Percentiles rank a stretch among this genome's conserved stretches.
These are phyloP conservation scores for Flaveria bidentis DNA, from an alignment of 129 eudicot species.

Conservation along the genomic window DNA sequence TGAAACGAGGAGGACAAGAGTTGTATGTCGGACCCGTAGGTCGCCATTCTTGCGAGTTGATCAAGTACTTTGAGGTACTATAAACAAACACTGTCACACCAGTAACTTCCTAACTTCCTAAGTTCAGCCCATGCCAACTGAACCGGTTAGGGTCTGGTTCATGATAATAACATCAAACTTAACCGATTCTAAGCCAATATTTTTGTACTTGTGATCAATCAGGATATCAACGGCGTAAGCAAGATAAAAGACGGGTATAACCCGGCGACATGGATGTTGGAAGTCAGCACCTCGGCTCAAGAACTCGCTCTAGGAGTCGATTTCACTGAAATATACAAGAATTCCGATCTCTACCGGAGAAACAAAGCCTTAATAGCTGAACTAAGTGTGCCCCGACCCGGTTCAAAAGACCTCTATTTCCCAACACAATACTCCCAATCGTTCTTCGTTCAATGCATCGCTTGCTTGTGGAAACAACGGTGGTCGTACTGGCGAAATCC, in stretches of 20 bases:
- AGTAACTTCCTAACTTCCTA: too few species aligned
- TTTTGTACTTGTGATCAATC: background rate
- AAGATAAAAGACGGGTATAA: slow-evolving; percentile 66
- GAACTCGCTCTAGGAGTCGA: slow-evolving; percentile 52
- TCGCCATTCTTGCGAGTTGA: slow-evolving; percentile 70
- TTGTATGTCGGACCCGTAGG: slow-evolving; percentile 86
- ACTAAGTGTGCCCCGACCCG: slow-evolving; percentile 45
- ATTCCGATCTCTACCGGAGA: slow-evolving; percentile 60
- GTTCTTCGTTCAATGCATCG: slow-evolving; percentile 41
- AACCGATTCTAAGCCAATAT: background rate
- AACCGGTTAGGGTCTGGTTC: too few species aligned
- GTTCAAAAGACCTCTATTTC: slow-evolving; percentile 46
- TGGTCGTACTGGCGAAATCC: slow-evolving; percentile 58
- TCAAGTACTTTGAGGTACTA: slow-evolving; percentile 69
- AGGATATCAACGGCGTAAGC: slow-evolving; percentile 50
- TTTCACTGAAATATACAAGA: slow-evolving; percentile 51
- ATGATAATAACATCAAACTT: background rate
- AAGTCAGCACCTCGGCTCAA: slow-evolving; percentile 54
- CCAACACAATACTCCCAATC: slow-evolving; percentile 44
- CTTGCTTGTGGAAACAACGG: slow-evolving; percentile 61
- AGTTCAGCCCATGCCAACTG: too few species aligned
- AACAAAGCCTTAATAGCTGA: slow-evolving; percentile 50
- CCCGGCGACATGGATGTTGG: slow-evolving; percentile 83
- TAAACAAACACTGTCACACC: background rate
- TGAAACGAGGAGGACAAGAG: slow-evolving; percentile 90